Percentiles rank a stretch among this genome's conserved stretches.
Evolutionary conservation across 2,329 filamentous ascomycete genomes (phyloP).

Genomic region (Aspergillus sp.): DNA sequence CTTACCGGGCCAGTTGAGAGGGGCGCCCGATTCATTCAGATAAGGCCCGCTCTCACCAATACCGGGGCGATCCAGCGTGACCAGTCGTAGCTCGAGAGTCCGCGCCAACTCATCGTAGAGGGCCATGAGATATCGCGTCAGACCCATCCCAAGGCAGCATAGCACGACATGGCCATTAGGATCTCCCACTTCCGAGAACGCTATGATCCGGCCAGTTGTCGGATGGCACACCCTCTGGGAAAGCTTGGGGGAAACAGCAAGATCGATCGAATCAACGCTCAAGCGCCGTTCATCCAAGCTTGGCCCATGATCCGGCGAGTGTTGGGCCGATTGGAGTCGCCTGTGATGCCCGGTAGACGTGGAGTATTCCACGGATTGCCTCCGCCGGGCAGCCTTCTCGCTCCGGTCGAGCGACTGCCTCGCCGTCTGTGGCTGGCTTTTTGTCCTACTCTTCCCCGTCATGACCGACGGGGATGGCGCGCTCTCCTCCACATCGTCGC

Average conservation of each 20-base stretch:
- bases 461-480: slow-evolving; percentile 62
- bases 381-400: slow-evolving; percentile 15
- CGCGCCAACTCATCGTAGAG: slow-evolving; percentile 94
- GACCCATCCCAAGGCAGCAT: slow-evolving; percentile 93
- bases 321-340: slow-evolving; percentile 30
- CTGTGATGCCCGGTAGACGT: slow-evolving; percentile 23
- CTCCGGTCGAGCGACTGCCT: slow-evolving; percentile 21
- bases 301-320: slow-evolving; percentile 32
- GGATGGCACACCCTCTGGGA: slow-evolving; percentile 84
- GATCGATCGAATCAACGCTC: slow-evolving; percentile 78
- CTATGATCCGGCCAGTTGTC: slow-evolving; percentile 76
- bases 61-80: slow-evolving; percentile 88
- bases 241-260: slow-evolving; percentile 75
- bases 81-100: slow-evolving; percentile 77
- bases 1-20: slow-evolving; percentile 87
- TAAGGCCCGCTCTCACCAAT: slow-evolving; percentile 87
- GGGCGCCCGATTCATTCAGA: slow-evolving; percentile 70
- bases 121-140: slow-evolving; percentile 89
- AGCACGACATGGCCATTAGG: slow-evolving; percentile 85
- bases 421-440: slow-evolving; percentile 14
- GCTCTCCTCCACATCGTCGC: slow-evolving; percentile 42
- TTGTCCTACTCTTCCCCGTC: slow-evolving; percentile 43
- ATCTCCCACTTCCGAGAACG: slow-evolving; percentile 94
- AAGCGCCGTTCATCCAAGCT: slow-evolving; percentile 61
- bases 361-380: slow-evolving; percentile 20